A percentile compares a stretch with the other conserved stretches of the same genome.
Conservation (phyloP, 2,329 filamentous ascomycete genomes). For the Ustilaginoidea virens region DNA sequence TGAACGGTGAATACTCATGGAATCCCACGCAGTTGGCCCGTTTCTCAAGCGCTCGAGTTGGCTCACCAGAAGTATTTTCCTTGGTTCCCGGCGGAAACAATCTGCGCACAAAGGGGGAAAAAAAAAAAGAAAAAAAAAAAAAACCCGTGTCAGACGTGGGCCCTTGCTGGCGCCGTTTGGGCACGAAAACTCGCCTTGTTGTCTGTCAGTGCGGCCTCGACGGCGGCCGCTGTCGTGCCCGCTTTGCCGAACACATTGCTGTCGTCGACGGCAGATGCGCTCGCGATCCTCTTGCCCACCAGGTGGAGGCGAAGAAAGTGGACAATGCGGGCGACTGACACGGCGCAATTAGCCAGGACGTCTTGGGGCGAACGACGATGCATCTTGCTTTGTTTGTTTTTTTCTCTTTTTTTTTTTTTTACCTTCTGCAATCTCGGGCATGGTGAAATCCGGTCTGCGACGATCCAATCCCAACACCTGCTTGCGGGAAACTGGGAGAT, state of each 20-base stretch:
- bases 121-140: no score
- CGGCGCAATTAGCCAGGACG: background rate
- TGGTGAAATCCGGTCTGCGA: constrained; percentile 13
- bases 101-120: constrained; percentile 24
- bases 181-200: constrained; percentile 36
- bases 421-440: constrained; percentile 52
- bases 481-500: no score
- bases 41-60: no score
- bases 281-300: constrained; percentile 66
- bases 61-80: constrained; percentile 91
- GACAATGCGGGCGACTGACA: constrained; percentile 64
- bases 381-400: no score
- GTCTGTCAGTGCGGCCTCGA: constrained; percentile 58
- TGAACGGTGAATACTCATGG: constrained; percentile 14
- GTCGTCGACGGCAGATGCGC: constrained; percentile 62
- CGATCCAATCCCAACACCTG: background rate
- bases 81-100: constrained; percentile 58
- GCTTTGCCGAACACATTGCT: constrained; percentile 80
- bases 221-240: constrained; percentile 61
- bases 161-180: background rate
- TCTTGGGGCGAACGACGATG: no score
- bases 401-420: constrained; percentile 3
- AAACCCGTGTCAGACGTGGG: background rate
- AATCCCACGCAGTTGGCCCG: no score
- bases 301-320: constrained; percentile 71